Evolutionary conservation across 2,329 filamentous ascomycete genomes (phyloP).

Genomic region (Fusarium robinianum): DNA sequence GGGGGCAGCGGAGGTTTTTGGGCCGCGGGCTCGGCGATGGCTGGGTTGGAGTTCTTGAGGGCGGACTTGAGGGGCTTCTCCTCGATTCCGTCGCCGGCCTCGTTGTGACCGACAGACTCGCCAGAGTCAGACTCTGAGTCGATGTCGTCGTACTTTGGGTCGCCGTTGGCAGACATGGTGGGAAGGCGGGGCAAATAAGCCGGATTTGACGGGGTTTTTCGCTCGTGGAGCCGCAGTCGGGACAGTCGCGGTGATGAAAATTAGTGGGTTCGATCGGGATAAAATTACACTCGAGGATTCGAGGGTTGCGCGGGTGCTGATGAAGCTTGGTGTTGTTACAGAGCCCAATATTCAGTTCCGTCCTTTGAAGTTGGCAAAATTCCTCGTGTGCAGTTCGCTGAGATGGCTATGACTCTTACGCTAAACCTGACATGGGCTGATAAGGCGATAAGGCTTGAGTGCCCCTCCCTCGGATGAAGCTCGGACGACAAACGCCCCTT

Average conservation of each 20-base stretch:
- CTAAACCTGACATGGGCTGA: slow-evolving; percentile 44
- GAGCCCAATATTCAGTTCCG: slow-evolving; percentile 40
- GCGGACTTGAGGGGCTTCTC: slow-evolving; percentile 79
- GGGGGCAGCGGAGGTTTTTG: slow-evolving; percentile 66
- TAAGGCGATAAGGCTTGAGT: slow-evolving; percentile 45
- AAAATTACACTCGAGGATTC: slow-evolving; percentile 31
- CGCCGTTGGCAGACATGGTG: slow-evolving; percentile 61
- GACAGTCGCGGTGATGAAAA: slow-evolving; percentile 17
- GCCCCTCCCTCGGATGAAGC: slow-evolving; percentile 44
- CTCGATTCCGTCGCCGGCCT: slow-evolving; percentile 59
- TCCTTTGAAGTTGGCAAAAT: slow-evolving; percentile 47
- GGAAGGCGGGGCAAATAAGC: slow-evolving; percentile 40
- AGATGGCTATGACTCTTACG: slow-evolving; percentile 45
- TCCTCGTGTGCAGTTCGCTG: slow-evolving; percentile 47
- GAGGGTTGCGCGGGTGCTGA: slow-evolving; percentile 19
- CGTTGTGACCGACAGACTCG: slow-evolving; percentile 66
- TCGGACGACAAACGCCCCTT: too few species aligned
- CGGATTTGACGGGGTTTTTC: slow-evolving; percentile 29
- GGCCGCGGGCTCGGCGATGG: slow-evolving; percentile 61
- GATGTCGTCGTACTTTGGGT: slow-evolving; percentile 71
- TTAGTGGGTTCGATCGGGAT: slow-evolving; percentile 15
- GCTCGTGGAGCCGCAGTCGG: slow-evolving; percentile 20
- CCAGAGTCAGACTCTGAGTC: slow-evolving; percentile 71
- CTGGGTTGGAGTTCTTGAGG: slow-evolving; percentile 72
- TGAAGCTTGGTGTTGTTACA: slow-evolving; percentile 27